phyloP scores from a whole-genome alignment of 352 stramenopile species.

The Phytophthora rubi region DNA sequence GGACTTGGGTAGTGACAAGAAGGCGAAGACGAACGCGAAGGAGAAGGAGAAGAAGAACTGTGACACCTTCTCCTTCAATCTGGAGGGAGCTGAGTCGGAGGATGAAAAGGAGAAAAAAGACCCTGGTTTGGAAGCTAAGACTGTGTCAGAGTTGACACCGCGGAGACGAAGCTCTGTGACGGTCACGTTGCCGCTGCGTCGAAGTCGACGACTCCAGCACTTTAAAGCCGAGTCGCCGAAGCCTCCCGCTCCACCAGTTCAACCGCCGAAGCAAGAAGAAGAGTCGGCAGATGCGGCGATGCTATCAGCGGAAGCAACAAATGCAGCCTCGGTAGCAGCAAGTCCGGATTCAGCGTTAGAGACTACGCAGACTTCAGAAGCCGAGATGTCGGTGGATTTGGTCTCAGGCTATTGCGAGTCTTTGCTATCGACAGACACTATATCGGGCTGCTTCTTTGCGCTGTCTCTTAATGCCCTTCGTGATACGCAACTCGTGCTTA shows the following conservation, averaged over 20 bases:
- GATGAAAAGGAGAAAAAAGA: constrained; percentile 5
- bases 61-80: constrained; percentile 12
- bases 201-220: constrained; percentile 37
- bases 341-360: not conserved
- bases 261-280: not conserved
- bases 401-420: constrained; percentile 42
- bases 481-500: constrained; percentile 9
- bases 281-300: not conserved
- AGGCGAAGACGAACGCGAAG: not conserved
- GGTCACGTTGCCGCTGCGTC: constrained; percentile 23
- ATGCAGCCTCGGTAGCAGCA: not conserved
- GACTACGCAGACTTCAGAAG: not conserved
- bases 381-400: constrained; percentile 16
- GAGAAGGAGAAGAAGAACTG: constrained; percentile 15
- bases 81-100: constrained; percentile 10
- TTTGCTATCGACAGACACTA: constrained; percentile 46
- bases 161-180: constrained; percentile 19
- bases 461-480: constrained; percentile 47
- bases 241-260: constrained; percentile 3
- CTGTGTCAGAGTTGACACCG: not conserved
- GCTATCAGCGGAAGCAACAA: not conserved
- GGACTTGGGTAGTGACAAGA: constrained; percentile 7
- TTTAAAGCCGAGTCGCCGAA: constrained; percentile 27
- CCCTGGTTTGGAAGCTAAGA: not conserved
- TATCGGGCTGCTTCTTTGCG: constrained; percentile 53